A percentile compares a stretch with the other conserved stretches of the same genome.
Evolutionary conservation across 371 early-diverging fungal species (phyloP).

Genomic region (Funneliformis caledonium): DNA sequence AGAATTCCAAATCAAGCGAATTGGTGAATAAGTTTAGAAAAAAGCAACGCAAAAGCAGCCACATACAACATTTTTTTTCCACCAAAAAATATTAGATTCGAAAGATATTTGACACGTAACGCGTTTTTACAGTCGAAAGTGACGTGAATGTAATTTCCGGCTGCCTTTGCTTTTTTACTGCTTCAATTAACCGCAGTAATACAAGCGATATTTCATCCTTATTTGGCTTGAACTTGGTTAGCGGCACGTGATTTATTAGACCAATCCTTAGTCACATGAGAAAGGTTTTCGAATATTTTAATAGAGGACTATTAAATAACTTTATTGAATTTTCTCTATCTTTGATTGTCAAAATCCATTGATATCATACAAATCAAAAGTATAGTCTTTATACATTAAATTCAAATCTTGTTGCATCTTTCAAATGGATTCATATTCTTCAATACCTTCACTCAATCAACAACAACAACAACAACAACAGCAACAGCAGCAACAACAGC

Average conservation of each 20-base stretch:
- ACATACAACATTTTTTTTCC: no score
- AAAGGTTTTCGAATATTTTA: neutral
- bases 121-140: neutral
- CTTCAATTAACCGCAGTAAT: neutral
- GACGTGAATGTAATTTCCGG: neutral
- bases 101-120: no score
- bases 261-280: neutral
- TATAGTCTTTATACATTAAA: neutral
- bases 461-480: neutral
- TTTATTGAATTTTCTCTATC: neutral
- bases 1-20: no score
- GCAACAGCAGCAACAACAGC: conserved; percentile 9
- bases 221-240: neutral
- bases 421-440: conserved; percentile 13
- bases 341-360: neutral
- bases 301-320: neutral
- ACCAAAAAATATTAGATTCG: no score
- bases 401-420: neutral
- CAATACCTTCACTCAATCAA: neutral
- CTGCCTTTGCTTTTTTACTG: neutral
- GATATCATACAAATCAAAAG: neutral
- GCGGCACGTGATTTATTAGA: neutral
- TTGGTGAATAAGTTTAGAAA: no score
- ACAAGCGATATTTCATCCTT: neutral
- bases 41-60: no score